These are phyloP conservation scores for Alliaria petiolata DNA, from an alignment of 345 rosid genomes.

Conservation along the genomic window DNA sequence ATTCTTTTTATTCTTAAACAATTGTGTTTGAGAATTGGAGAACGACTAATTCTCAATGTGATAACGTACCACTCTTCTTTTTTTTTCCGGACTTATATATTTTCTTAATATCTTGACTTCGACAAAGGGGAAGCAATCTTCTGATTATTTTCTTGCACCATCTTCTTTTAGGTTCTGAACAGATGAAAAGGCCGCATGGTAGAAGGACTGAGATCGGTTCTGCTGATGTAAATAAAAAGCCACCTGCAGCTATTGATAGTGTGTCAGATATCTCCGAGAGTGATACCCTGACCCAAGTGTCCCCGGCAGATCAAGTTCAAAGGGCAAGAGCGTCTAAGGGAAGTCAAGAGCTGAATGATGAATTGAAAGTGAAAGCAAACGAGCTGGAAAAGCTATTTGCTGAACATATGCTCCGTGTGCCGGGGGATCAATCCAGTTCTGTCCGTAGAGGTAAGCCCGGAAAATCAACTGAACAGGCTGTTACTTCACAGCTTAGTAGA, in stretches of 20 bases:
- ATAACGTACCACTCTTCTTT: conserved; percentile 6
- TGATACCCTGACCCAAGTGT: conserved; percentile 23
- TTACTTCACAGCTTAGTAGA: conserved; percentile 41
- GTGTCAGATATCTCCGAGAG: conserved; percentile 44
- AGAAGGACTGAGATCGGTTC: conserved; percentile 45
- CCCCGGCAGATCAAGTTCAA: conserved; percentile 57
- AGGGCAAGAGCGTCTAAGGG: conserved; percentile 79
- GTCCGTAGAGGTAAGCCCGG: conserved; percentile 68
- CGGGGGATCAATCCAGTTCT: conserved; percentile 70
- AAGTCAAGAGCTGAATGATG: conserved; percentile 85
- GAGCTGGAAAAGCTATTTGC: conserved; percentile 95
- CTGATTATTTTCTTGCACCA: conserved; percentile 23
- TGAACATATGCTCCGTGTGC: conserved; percentile 83
- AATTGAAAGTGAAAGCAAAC: conserved; percentile 76
- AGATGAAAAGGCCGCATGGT: conserved; percentile 46
- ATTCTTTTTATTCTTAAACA: conserved; percentile 15
- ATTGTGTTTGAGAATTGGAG: conserved; percentile 9
- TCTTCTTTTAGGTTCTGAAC: conserved; percentile 50
- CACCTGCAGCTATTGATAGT: conserved; percentile 33
- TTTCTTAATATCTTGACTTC: conserved; percentile 22
- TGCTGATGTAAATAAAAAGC: conserved; percentile 41
- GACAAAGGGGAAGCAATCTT: conserved; percentile 11
- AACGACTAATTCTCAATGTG: conserved; percentile 25
- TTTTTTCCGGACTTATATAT: neutral
- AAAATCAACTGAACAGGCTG: conserved; percentile 42